phyloP scores from a whole-genome alignment of 495 filamentous ascomycete genomes.

The Annulohypoxylon nitens region DNA sequence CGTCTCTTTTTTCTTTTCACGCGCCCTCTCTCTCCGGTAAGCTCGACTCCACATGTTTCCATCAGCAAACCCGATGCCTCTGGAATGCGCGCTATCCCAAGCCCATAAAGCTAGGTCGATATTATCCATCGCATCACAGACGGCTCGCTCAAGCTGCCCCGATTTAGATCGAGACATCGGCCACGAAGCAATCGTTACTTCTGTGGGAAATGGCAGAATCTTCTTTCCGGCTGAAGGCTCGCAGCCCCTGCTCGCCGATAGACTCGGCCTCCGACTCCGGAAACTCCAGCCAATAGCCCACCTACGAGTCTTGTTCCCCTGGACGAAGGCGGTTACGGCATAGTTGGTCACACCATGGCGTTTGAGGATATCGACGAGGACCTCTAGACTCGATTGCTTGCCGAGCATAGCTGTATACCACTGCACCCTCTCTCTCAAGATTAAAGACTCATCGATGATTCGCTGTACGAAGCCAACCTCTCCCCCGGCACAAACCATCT shows the following conservation, averaged over 20 bases:
- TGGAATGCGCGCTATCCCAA: constrained; percentile 52
- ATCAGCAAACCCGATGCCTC: constrained; percentile 55
- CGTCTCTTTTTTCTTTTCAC: constrained; percentile 60
- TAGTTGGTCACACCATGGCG: constrained; percentile 77
- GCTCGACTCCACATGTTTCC: constrained; percentile 67
- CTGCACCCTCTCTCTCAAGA: constrained; percentile 69
- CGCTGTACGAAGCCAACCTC: constrained; percentile 83
- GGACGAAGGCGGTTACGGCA: constrained; percentile 83
- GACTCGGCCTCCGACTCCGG: constrained; percentile 71
- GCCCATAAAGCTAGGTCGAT: constrained; percentile 73
- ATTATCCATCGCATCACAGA: constrained; percentile 58
- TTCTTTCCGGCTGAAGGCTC: constrained; percentile 67
- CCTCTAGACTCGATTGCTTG: constrained; percentile 77
- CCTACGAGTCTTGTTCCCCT: constrained; percentile 82
- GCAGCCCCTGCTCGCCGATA: constrained; percentile 70
- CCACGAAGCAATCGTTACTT: constrained; percentile 41
- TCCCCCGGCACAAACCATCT: constrained; percentile 90
- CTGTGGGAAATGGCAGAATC: constrained; percentile 62
- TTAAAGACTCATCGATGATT: constrained; percentile 80
- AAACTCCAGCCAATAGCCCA: constrained; percentile 95
- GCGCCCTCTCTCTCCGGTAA: constrained; percentile 60
- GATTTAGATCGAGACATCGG: constrained; percentile 58
- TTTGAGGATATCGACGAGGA: constrained; percentile 72
- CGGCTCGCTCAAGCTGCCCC: constrained; percentile 65
- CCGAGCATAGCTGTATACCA: constrained; percentile 97